These are phyloP conservation scores for Tubosaeta sp. DNA, from an alignment of 768 basidiomycete species.

Conservation along the genomic window DNA sequence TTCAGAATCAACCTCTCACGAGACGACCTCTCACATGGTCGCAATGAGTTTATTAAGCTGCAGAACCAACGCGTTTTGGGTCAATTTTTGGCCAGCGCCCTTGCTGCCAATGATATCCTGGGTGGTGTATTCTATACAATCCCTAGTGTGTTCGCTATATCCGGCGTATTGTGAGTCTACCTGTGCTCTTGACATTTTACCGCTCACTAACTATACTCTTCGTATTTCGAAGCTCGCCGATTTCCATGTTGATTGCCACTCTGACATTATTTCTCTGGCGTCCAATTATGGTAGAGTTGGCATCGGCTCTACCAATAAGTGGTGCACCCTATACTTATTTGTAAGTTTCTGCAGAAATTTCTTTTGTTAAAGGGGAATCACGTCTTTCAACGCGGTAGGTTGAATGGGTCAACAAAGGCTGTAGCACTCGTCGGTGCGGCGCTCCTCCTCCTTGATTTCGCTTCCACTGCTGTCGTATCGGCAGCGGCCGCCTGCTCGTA, in stretches of 20 bases:
- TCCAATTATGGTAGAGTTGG: conserved; percentile 71
- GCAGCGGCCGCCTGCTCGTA: conserved; percentile 70
- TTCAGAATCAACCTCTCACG: conserved; percentile 41
- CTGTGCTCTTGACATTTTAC: background rate
- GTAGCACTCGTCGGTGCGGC: conserved; percentile 63
- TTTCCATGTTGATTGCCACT: conserved; percentile 62
- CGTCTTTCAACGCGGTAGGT: conserved; percentile 29
- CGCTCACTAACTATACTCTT: background rate
- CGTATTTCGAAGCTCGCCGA: conserved; percentile 50
- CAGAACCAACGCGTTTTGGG: conserved; percentile 46
- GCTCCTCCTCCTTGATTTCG: conserved; percentile 66
- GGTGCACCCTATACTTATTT: conserved; percentile 72
- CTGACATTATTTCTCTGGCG: conserved; percentile 66
- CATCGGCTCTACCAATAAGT: conserved; percentile 60
- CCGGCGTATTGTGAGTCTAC: conserved; percentile 57
- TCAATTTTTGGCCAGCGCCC: conserved; percentile 59
- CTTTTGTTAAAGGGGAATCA: background rate
- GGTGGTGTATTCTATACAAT: conserved; percentile 69
- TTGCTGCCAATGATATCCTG: conserved; percentile 64
- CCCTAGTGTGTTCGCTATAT: conserved; percentile 57
- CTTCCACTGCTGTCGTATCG: conserved; percentile 66
- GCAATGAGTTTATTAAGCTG: conserved; percentile 27
- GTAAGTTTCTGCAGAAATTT: conserved; percentile 32
- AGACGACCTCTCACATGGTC: conserved; percentile 38
- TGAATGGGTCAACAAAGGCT: conserved; percentile 60